Evolutionary conservation across 495 filamentous ascomycete genomes (phyloP).

Genomic region (Penicillium chermesinum): DNA sequence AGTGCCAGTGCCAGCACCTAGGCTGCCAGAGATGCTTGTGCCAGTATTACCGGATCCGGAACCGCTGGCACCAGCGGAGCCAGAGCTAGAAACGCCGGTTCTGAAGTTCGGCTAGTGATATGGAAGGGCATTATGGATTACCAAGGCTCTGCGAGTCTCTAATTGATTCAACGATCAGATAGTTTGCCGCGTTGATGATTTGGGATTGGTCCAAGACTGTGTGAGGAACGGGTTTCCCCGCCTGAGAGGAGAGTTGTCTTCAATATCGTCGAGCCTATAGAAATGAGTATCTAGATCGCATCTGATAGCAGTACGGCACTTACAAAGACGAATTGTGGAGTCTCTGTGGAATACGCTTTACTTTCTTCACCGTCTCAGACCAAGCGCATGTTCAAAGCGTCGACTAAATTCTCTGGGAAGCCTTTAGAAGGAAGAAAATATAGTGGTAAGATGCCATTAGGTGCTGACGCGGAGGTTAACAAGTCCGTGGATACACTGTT

Average conservation of each 20-base stretch:
- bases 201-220: conserved; percentile 32
- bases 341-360: conserved; percentile 12
- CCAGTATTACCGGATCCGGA: too few relatives aligned
- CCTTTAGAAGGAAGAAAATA: conserved; percentile 21
- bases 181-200: conserved; percentile 51
- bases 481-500: too few relatives aligned
- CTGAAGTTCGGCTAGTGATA: conserved; percentile 22
- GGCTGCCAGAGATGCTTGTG: too few relatives aligned
- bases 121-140: conserved; percentile 19
- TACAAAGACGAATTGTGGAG: conserved; percentile 23
- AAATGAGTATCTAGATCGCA: not conserved
- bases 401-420: conserved; percentile 16
- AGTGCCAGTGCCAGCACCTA: too few relatives aligned
- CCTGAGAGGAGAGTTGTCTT: conserved; percentile 36
- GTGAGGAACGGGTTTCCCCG: conserved; percentile 34
- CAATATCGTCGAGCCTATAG: conserved; percentile 38
- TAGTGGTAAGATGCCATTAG: not conserved
- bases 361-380: conserved; percentile 2
- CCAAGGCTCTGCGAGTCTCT: conserved; percentile 38
- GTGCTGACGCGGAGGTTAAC: not conserved
- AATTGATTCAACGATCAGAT: conserved; percentile 73
- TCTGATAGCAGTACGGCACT: not conserved
- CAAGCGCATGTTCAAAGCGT: conserved; percentile 20
- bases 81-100: too few relatives aligned
- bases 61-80: too few relatives aligned